Base-by-base conservation (phyloP, 2,329 filamentous ascomycete genomes). In the Xylariaceae sp. region DNA sequence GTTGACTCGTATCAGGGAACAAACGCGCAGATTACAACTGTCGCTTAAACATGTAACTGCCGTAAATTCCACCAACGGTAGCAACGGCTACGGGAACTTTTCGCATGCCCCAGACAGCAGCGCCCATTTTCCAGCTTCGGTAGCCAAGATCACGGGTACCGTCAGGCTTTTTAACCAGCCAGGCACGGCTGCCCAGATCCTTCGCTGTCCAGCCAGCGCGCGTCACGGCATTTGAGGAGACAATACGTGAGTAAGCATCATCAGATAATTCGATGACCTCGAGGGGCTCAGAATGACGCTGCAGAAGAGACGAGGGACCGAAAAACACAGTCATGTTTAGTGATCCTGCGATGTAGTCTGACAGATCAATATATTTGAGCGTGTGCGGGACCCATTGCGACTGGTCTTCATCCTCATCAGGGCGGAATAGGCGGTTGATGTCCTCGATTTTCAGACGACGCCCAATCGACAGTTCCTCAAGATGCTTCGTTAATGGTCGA, bases 11-110 rank as follows among this genome's bases (percentile, higher is more conserved):
- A 30, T 30, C 48, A 17, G 5, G 37, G 11, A 13, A 13, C 37
- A 9, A 8, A n/a, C 11, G 11, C 44, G 39, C 15, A n/a, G 8
- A 45, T 77, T 73, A 85, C 58, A 85, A 72, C 69, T 81, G 80
- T 65, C 82, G 76, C 68, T 82, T 82, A 74, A 85, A 86, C 83
- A 86, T 86, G 68, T 82, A 85, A 23, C 78, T 82, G 18, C 94
- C 94, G 71, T 97, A 97, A 71, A 96, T 95, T 63, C 91, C 91
- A 68, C 96, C 94, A 30, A 97, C 89, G 73, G 97, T 93, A 56
- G 92, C 90, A 70, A 86, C 85, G 30, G 89, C 91, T 66, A 97
- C 88, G n/a, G 93, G 95, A 48, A 97, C 82, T 77, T 97, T 94
- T 63, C 88, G 82, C 85, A 92, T 92, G 44, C 90, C 90, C 90